These are phyloP conservation scores for Aschersonia sp. DNA, from an alignment of 2,329 filamentous ascomycete species.

Conservation along the genomic window DNA sequence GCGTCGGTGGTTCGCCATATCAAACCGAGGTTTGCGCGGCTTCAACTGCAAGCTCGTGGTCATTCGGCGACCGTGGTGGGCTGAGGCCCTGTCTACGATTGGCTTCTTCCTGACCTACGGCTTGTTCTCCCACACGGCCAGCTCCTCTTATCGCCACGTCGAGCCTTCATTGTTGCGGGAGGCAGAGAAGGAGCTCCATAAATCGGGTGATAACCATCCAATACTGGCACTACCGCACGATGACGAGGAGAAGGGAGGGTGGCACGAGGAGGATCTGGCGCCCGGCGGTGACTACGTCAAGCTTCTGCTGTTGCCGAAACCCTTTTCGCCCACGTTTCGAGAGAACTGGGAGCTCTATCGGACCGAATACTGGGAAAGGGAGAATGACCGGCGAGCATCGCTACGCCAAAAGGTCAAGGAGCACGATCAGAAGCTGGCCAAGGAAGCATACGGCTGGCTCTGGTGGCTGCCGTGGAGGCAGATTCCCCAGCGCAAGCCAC, in stretches of 20 bases:
- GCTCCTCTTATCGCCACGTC: conserved; percentile 62
- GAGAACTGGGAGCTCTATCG: conserved; percentile 96
- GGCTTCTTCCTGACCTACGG: conserved; percentile 69
- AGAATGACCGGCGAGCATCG: conserved; percentile 75
- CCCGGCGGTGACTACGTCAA: conserved; percentile 87
- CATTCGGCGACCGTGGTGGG: conserved; percentile 69
- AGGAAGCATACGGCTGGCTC: conserved; percentile 56
- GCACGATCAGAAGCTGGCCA: conserved; percentile 52
- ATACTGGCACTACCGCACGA: conserved; percentile 27
- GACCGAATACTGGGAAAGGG: conserved; percentile 90
- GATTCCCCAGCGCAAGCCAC: conserved; percentile 13
- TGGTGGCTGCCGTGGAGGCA: conserved; percentile 71
- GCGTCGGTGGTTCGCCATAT: conserved; percentile 73
- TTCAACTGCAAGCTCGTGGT: conserved; percentile 97
- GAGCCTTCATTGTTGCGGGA: conserved; percentile 48
- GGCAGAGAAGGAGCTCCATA: conserved; percentile 42
- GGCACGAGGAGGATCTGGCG: conserved; percentile 80
- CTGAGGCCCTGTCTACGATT: conserved; percentile 57
- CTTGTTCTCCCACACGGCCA: conserved; percentile 51
- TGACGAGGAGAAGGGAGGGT: conserved; percentile 49
- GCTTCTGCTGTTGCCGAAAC: conserved; percentile 79
- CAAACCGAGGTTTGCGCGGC: conserved; percentile 75
- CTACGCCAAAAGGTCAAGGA: conserved; percentile 57
- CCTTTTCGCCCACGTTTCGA: conserved; percentile 85
- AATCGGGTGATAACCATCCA: conserved; percentile 26